Base-by-base conservation (phyloP, 306 rosid species). In the Castanea sativa region DNA sequence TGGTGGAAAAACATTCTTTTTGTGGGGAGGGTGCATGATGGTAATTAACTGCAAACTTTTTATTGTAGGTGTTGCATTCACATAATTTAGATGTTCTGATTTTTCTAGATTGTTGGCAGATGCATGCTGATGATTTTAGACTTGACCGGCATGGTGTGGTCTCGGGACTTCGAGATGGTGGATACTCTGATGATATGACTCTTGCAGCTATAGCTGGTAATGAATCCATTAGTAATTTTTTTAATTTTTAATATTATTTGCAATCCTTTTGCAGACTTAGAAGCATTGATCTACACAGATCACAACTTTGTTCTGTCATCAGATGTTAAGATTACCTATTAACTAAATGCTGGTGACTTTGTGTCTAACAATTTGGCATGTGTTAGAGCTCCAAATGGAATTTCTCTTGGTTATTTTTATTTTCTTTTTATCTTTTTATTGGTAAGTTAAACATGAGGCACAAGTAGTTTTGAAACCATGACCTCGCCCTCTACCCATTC, bases 1-100 rank as follows among this genome's bases (percentile, higher is more conserved):
- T 73, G 99, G 99, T 79, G 99, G 99, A 76, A 91, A 83, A 87
- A 96, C 99, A 70, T 96, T 96, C 85, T 96, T 96, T 85, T 87
- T 96, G 20, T 96, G 99, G 99, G 99, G 99, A 90, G 99, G 99
- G 69, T 96, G 99, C 96, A 96, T 96, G 99, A 96, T 96, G 99
- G 99, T 82, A 87, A 90, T 93, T 91, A 82, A 65, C 80, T 83
- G 70, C 84, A 53, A 35, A 76, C 73, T 18, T 74, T 43, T 12
- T 79, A 1, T 73, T 55, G 55, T 58, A 8, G 51, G 68, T 76
- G 52, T 38, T 74, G 53, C 57, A 35, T 74, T 55, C 75, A 71
- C 63, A 21, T 77, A 25, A 69, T 83, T 1, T 2, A 71, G 69
- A 52, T 53, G 5, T 71, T 78, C 81, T 86, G 68, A 89, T 52